phyloP scores from a whole-genome alignment of 2,329 filamentous ascomycete species.

The Verticillium klebahnii region DNA sequence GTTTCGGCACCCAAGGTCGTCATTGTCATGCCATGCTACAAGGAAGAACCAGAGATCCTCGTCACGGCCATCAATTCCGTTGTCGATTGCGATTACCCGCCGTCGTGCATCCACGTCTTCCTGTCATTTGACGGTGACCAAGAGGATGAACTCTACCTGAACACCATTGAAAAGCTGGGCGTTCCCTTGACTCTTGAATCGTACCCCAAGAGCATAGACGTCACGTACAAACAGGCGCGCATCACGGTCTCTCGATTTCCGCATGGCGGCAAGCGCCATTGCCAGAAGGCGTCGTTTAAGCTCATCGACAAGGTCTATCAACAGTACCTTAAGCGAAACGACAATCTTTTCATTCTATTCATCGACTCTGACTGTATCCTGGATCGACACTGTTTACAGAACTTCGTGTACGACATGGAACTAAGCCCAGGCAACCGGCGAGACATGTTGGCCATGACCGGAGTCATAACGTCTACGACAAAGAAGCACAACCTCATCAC shows the following conservation, averaged over 20 bases:
- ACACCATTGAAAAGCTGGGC: conserved; percentile 78
- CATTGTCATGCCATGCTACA: conserved; percentile 95
- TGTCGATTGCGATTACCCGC: conserved; percentile 89
- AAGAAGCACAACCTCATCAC: conserved; percentile 86
- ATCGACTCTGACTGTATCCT: conserved; percentile 97
- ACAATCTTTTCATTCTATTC: conserved; percentile 92
- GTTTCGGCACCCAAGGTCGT: conserved; percentile 87
- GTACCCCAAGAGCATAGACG: conserved; percentile 87
- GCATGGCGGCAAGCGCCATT: conserved; percentile 89
- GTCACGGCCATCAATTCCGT: conserved; percentile 86
- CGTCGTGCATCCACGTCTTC: conserved; percentile 89
- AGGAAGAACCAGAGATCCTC: conserved; percentile 80
- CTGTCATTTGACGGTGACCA: conserved; percentile 90
- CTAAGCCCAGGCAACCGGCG: conserved; percentile 86
- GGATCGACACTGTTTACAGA: conserved; percentile 86
- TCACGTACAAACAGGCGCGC: conserved; percentile 74
- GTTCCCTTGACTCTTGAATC: conserved; percentile 71
- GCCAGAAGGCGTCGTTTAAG: conserved; percentile 88
- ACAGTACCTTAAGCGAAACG: conserved; percentile 79
- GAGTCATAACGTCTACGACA: conserved; percentile 92
- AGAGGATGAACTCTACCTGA: conserved; percentile 83
- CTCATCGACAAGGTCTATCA: conserved; percentile 91
- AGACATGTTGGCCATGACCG: conserved; percentile 96
- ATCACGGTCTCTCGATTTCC: conserved; percentile 90
- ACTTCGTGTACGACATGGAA: conserved; percentile 99